Base-by-base conservation (phyloP, 192 early-diverging fungal genomes). In the Podila horticola region DNA sequence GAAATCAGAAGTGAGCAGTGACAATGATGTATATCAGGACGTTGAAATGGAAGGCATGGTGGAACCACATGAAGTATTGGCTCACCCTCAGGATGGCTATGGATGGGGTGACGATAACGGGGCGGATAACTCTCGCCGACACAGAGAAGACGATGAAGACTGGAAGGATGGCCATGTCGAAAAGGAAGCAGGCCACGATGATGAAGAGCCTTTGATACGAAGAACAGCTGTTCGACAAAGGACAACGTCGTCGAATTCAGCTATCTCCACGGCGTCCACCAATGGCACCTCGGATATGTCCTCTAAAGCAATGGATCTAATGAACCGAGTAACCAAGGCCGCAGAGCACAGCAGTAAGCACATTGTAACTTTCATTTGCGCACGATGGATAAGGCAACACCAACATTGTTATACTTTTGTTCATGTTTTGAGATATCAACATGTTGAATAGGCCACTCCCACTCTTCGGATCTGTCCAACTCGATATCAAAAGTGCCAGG, bases 31-130 rank as follows among this genome's bases (percentile, higher is more conserved):
- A 17, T 38, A 8, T 58, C 49, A 57, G 51, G 41, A 51, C 17
- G 24, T 49, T 4, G 74, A 67, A 3, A 48, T 57, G 33, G 38
- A 33, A 13, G 50, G 13, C 13, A 61, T 55, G 19, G 2, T 59
- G 30, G 48, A 45, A 12, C 45, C 26, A 1, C 67, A 64, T 20
- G 51, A 26, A n/a, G 66, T 45, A 19, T 13, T 58, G 19, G 34
- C 66, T 0, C 77, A 81, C 20, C 77, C 77, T 9, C 77, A 81
- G 58, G 77, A 81, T 48, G 71, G 52, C 20, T 81, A 81, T 61
- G 77, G 77, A 10, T 81, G 77, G 77, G 71, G 69, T 20, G 58
- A 69, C 13, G 62, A 60, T 10, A 29, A 41, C 6, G 62, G 20
- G 11, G 8, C 26, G 59, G 59, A 60, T 29, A 29, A 13, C 10